Conservation (phyloP, 1,139 yeast species). For the Candida tetrigidarum region DNA sequence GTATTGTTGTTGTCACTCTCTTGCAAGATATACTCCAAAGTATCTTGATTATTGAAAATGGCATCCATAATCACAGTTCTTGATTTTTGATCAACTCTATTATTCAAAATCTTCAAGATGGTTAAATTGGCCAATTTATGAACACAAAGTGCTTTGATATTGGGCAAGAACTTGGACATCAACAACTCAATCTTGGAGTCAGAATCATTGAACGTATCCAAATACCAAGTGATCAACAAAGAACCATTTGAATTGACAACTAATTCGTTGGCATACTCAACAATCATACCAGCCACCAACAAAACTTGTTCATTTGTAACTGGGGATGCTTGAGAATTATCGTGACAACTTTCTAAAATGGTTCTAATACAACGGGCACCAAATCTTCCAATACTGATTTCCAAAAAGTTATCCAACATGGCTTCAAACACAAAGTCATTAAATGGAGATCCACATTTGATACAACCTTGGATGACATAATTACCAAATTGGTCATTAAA, state of each 20-base stretch:
- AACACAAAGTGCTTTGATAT: constrained; percentile 68
- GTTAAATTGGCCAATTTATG: constrained; percentile 90
- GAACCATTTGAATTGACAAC: constrained; percentile 90
- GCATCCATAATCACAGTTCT: constrained; percentile 64
- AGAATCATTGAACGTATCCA: constrained; percentile 79
- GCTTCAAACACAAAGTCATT: constrained; percentile 90
- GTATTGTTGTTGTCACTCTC: constrained; percentile 34
- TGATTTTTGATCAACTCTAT: constrained; percentile 65
- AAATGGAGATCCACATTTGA: constrained; percentile 86
- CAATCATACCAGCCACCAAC: constrained; percentile 79
- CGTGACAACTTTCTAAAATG: constrained; percentile 71
- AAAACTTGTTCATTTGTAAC: constrained; percentile 68
- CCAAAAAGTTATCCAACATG: constrained; percentile 76
- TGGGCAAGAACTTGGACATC: constrained; percentile 59
- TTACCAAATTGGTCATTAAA: constrained; percentile 97
- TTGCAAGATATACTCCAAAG: constrained; percentile 21
- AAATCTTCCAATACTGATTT: constrained; percentile 85
- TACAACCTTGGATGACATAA: constrained; percentile 92
- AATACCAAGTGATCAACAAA: constrained; percentile 87
- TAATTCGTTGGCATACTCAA: constrained; percentile 77
- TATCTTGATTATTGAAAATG: constrained; percentile 59
- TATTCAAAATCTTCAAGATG: constrained; percentile 75
- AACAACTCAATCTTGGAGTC: constrained; percentile 49
- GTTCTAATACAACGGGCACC: constrained; percentile 97
- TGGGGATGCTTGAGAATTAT: constrained; percentile 14